Percentiles rank a stretch among this genome's conserved stretches.
Conservation (phyloP, 2,329 filamentous ascomycete species). For the Neoscytalidium dimidiatum region DNA sequence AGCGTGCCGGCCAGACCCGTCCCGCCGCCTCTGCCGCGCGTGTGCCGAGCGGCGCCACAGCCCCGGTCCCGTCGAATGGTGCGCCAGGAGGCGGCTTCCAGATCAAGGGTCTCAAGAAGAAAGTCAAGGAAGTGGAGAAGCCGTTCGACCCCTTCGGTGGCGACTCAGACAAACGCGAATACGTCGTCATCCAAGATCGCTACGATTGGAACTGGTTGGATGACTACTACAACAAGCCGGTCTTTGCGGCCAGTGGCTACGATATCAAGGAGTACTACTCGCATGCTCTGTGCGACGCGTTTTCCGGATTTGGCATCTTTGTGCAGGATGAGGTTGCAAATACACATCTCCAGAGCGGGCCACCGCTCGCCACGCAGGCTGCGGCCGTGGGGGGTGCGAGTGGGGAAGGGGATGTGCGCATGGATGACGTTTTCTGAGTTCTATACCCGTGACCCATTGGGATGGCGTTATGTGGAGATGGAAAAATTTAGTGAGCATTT, state of each 20-base stretch:
- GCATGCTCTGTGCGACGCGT: conserved; percentile 82
- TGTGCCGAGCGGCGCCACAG: neutral
- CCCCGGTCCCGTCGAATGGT: conserved; percentile 28
- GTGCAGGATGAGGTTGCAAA: conserved; percentile 69
- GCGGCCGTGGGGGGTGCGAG: conserved; percentile 55
- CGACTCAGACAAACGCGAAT: conserved; percentile 62
- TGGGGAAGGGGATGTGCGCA: conserved; percentile 54
- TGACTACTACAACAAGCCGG: conserved; percentile 63
- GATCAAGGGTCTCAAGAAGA: conserved; percentile 78
- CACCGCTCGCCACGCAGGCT: conserved; percentile 36
- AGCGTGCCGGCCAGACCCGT: conserved; percentile 65
- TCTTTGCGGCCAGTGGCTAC: conserved; percentile 78
- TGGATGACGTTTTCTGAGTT: conserved; percentile 45
- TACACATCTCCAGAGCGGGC: conserved; percentile 39
- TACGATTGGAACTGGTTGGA: conserved; percentile 79
- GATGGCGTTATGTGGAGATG: neutral
- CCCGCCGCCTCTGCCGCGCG: conserved; percentile 38
- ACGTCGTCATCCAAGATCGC: conserved; percentile 67
- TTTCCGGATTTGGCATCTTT: conserved; percentile 85
- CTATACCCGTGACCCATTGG: conserved; percentile 4
- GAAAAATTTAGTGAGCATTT: neutral
- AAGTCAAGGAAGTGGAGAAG: conserved; percentile 63
- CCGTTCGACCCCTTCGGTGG: conserved; percentile 91
- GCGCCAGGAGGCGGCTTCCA: conserved; percentile 43
- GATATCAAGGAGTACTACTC: conserved; percentile 78